phyloP scores from a whole-genome alignment of 768 basidiomycete species.

The Wakefieldia striispora region DNA sequence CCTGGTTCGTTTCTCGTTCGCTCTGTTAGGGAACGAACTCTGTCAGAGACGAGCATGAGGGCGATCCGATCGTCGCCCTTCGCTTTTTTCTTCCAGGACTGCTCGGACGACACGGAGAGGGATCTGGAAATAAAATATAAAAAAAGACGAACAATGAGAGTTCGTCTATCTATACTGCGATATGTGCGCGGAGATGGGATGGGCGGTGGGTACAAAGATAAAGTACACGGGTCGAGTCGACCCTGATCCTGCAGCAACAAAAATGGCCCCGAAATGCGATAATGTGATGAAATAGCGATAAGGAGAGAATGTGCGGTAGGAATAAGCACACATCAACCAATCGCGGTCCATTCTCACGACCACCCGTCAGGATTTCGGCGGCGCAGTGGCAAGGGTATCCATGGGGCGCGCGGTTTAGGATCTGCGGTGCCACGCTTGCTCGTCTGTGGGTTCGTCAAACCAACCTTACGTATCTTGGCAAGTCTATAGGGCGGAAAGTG shows the following conservation, averaged over 20 bases:
- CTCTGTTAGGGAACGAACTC: neutral
- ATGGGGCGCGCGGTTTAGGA: constrained; percentile 19
- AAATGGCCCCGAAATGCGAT: neutral
- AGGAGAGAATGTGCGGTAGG: constrained; percentile 3
- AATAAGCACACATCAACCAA: constrained; percentile 1
- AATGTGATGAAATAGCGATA: constrained; percentile 8
- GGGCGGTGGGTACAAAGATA: constrained; percentile 2
- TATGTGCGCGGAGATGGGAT: constrained; percentile 13
- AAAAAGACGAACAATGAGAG: neutral
- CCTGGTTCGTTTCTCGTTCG: neutral
- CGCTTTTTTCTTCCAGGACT: neutral
- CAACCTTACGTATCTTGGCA: constrained; percentile 46
- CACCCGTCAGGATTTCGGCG: constrained; percentile 40
- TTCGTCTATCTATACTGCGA: constrained; percentile 11
- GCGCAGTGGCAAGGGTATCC: constrained; percentile 42
- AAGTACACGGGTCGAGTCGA: constrained; percentile 11
- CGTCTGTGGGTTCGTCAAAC: constrained; percentile 33
- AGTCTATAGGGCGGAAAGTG: constrained; percentile 28
- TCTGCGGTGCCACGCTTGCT: constrained; percentile 12
- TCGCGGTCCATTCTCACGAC: constrained; percentile 29
- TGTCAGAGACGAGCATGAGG: neutral
- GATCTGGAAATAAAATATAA: constrained; percentile 8
- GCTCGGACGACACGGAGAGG: constrained; percentile 5
- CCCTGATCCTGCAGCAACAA: constrained; percentile 15
- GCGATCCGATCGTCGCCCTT: constrained; percentile 1